Conservation (phyloP, 164 flowering plant species). For the Vitis labrusca region DNA sequence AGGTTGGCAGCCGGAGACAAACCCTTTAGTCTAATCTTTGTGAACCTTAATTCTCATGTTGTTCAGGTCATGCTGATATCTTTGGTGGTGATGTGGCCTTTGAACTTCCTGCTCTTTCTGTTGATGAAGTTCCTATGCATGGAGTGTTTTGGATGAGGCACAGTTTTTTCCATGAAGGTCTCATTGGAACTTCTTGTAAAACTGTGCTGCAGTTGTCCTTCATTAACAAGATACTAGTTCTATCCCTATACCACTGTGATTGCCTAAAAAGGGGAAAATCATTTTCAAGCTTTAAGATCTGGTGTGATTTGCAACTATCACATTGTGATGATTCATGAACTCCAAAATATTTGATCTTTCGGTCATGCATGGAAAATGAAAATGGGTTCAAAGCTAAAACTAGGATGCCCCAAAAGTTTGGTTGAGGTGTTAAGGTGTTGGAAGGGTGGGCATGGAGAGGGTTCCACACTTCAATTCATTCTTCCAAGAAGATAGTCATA, state of each 20-base stretch:
- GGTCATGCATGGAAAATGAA: not conserved
- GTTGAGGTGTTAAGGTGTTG: too few relatives aligned
- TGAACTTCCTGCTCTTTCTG: not conserved
- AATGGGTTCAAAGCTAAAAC: not conserved
- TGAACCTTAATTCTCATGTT: slow-evolving; percentile 3
- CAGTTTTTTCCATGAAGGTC: not conserved
- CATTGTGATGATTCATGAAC: not conserved
- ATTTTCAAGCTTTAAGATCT: not conserved
- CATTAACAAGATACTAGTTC: not conserved
- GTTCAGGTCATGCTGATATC: not conserved
- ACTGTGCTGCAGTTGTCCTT: not conserved
- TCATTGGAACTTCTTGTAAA: too few relatives aligned
- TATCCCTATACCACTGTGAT: not conserved
- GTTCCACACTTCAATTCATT: too few relatives aligned
- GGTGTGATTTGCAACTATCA: not conserved
- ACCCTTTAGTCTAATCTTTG: not conserved
- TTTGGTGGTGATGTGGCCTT: not conserved
- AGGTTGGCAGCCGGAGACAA: slow-evolving; percentile 15
- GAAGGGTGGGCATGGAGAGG: too few relatives aligned
- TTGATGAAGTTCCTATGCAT: not conserved
- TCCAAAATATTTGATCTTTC: not conserved
- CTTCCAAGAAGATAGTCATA: too few relatives aligned
- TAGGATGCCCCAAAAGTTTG: too few relatives aligned
- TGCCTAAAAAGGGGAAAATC: not conserved
- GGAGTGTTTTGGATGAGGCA: not conserved